A percentile compares a stretch with the other conserved stretches of the same genome.
Conservation (phyloP, 139 green algal genomes). For the Desmodesmus armatus region DNA sequence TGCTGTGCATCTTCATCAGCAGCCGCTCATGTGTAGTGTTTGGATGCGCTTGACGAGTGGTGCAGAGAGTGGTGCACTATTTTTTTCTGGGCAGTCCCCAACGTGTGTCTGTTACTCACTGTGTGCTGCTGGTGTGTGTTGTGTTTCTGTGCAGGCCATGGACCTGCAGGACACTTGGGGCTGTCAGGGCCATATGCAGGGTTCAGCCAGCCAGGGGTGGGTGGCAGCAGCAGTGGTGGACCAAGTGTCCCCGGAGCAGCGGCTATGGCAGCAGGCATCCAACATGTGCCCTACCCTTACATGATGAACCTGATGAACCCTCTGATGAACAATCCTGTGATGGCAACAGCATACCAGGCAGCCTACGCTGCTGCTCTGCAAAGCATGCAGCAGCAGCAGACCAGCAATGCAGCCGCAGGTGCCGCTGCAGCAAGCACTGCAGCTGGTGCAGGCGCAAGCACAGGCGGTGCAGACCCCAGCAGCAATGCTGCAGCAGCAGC, state of each 20-base stretch:
- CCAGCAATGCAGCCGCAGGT: background rate
- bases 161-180: no score
- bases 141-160: no score
- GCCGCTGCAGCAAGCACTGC: background rate
- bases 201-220: background rate
- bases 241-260: background rate
- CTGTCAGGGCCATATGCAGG: no score
- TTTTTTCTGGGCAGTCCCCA: no score
- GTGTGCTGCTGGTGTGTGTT: no score
- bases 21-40: no score
- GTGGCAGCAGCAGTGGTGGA: background rate
- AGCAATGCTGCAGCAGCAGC: constrained; percentile 21
- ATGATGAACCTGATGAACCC: constrained; percentile 26
- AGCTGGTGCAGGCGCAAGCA: no score
- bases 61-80: no score
- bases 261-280: background rate
- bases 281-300: constrained; percentile 21
- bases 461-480: constrained; percentile 1
- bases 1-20: no score
- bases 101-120: no score
- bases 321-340: constrained; percentile 51
- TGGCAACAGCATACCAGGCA: constrained; percentile 61
- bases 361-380: constrained; percentile 62
- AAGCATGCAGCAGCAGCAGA: constrained; percentile 30
- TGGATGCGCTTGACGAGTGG: no score